A percentile compares a stretch with the other conserved stretches of the same genome.
These are phyloP conservation scores for Globisporangium cederbergense DNA, from an alignment of 352 stramenopile genomes.

Conservation along the genomic window DNA sequence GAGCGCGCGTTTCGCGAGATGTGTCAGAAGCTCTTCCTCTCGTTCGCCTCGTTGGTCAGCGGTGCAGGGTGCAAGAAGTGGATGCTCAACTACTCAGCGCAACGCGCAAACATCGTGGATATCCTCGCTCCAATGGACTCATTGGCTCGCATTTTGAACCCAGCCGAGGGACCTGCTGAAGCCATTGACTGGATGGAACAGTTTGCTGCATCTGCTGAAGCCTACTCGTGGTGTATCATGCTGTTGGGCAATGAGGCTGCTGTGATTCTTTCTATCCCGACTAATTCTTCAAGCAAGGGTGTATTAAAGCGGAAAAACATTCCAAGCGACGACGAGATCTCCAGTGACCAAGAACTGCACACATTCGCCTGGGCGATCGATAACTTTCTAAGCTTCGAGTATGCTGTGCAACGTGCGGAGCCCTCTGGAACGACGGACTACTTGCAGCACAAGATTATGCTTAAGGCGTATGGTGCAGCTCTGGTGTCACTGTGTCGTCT, in stretches of 20 bases:
- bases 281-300: conserved; percentile 8
- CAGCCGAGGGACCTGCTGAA: neutral
- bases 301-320: conserved; percentile 33
- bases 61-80: conserved; percentile 40
- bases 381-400: conserved; percentile 28
- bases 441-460: conserved; percentile 9
- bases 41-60: conserved; percentile 40
- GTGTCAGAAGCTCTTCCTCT: conserved; percentile 44
- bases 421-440: neutral
- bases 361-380: conserved; percentile 36
- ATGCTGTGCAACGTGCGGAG: conserved; percentile 4
- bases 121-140: conserved; percentile 46
- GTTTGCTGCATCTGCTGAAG: conserved; percentile 54
- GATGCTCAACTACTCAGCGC: conserved; percentile 39
- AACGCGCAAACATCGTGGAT: conserved; percentile 16
- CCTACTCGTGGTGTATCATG: conserved; percentile 48
- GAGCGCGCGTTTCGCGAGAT: conserved; percentile 37
- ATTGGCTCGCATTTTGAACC: conserved; percentile 26
- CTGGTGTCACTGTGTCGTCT: conserved; percentile 17
- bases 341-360: conserved; percentile 8
- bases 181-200: conserved; percentile 61
- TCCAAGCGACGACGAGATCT: neutral
- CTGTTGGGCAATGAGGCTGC: conserved; percentile 36
- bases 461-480: conserved; percentile 11
- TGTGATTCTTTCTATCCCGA: conserved; percentile 16